Base-by-base conservation (phyloP, 2,329 filamentous ascomycete genomes). In the Endoconidiophora laricicola region DNA sequence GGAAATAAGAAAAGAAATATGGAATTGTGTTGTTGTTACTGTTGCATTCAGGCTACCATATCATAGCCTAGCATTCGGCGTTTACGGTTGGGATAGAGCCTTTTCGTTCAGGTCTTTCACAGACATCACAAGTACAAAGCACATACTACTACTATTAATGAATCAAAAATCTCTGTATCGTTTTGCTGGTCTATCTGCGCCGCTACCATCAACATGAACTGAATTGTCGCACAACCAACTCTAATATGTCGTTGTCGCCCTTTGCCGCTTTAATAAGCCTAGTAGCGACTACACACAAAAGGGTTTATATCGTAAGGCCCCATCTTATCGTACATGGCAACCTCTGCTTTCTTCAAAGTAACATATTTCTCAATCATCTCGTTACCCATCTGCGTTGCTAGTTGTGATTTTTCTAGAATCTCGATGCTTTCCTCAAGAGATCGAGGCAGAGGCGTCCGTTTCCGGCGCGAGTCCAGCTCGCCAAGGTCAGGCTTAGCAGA, bases 211-310 rank as follows among this genome's bases (percentile, higher is more conserved):
- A 9, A 33, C 9, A 10, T 10, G 26, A 33, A 33, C 26, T 33
- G 7, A 10, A 6, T 33, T 33, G 26, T 33, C 12, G 26, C 7
- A 33, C 16, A 18, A 18, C 16, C 16, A 18, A 18, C 16, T 18
- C 16, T 33, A 10, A 10, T 33, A 33, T 33, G 3, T 33, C 26
- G 7, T 33, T 33, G 16, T 18, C 16, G 16, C 16, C 16, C 16
- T 10, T 33, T 33, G 26, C 26, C 26, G 2, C 6, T 1, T 3
- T 10, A 33, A 33, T 33, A 33, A 33, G 12, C 2, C 4, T 71
- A 79, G 56, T 85, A 86, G 55, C 80, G 66, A 58, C 82, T 78
- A 54, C 83, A 70, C 50, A 84, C 62, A 75, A 79, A 86, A 12
- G 66, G 61, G 55, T 69, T 68, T 46, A 70, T 68, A 1, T 18